These are phyloP conservation scores for Udeniomyces megalosporus DNA, from an alignment of 768 basidiomycete genomes.

Conservation along the genomic window DNA sequence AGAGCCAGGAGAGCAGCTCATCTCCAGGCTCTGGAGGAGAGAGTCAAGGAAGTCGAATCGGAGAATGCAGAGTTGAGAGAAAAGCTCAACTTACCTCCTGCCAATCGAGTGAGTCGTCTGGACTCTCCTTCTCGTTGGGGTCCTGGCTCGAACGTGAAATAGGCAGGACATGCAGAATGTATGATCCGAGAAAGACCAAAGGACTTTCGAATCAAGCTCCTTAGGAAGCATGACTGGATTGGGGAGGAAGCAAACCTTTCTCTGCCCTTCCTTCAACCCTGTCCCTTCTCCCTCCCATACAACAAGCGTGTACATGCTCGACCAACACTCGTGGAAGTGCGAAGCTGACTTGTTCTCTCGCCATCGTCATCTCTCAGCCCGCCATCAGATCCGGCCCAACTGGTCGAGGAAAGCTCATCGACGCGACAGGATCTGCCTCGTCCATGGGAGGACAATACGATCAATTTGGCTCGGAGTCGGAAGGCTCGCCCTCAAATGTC, in stretches of 20 bases:
- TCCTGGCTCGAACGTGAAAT: conserved; percentile 11
- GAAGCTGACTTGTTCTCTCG: background rate
- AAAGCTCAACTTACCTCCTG: conserved; percentile 25
- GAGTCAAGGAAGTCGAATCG: conserved; percentile 66
- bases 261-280: too few species aligned
- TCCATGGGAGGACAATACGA: background rate
- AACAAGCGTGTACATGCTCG: too few species aligned
- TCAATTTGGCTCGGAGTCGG: background rate
- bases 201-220: too few species aligned
- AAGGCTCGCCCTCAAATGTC: background rate
- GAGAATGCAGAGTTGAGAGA: conserved; percentile 62
- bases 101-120: conserved; percentile 10
- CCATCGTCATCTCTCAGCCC: background rate
- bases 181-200: too few species aligned
- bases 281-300: too few species aligned
- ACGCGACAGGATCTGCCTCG: conserved; percentile 23
- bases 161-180: too few species aligned
- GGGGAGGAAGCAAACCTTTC: too few species aligned
- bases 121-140: conserved; percentile 20
- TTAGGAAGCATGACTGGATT: too few species aligned
- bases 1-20: conserved; percentile 76
- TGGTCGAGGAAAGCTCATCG: conserved; percentile 28
- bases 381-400: conserved; percentile 29
- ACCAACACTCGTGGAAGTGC: too few species aligned
- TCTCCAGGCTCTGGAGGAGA: conserved; percentile 61